phyloP scores from a whole-genome alignment of 352 stramenopile genomes.

The Phytopythium delawarense region DNA sequence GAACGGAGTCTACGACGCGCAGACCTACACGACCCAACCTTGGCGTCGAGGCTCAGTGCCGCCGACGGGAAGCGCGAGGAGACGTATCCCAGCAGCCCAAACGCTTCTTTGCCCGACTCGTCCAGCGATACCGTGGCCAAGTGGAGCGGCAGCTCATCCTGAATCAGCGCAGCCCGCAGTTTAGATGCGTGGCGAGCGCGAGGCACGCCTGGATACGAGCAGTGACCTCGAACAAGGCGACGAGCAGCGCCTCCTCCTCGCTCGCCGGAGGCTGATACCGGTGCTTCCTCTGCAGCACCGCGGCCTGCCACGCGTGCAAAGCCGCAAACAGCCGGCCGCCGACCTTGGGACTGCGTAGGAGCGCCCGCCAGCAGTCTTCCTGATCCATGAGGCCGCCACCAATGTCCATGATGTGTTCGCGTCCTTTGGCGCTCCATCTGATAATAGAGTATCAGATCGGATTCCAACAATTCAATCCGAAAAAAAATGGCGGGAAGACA shows the following conservation, averaged over 20 bases:
- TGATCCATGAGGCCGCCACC: neutral
- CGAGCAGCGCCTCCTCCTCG: constrained; percentile 27
- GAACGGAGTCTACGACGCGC: neutral
- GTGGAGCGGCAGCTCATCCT: constrained; percentile 52
- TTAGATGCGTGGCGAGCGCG: neutral
- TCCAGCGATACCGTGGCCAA: constrained; percentile 21
- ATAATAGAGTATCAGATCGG: neutral
- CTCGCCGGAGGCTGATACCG: constrained; percentile 18
- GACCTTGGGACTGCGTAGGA: constrained; percentile 19
- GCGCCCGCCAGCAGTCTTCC: constrained; percentile 30
- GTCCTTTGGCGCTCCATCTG: neutral
- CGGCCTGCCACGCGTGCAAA: constrained; percentile 39
- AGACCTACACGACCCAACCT: constrained; percentile 8
- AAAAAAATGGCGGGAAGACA: neutral
- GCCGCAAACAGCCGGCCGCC: constrained; percentile 34
- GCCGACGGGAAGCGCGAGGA: constrained; percentile 19
- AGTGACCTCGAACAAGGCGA: constrained; percentile 55
- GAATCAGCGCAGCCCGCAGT: neutral
- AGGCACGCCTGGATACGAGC: neutral
- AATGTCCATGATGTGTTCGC: neutral
- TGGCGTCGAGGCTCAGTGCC: constrained; percentile 19
- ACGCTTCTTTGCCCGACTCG: constrained; percentile 11
- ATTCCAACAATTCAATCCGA: neutral
- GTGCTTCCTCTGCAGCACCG: constrained; percentile 34
- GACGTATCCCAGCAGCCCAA: constrained; percentile 32